A percentile compares a stretch with the other conserved stretches of the same genome.
phyloP scores from a whole-genome alignment of 2,329 filamentous ascomycete species.

The Curvularia spicifera region DNA sequence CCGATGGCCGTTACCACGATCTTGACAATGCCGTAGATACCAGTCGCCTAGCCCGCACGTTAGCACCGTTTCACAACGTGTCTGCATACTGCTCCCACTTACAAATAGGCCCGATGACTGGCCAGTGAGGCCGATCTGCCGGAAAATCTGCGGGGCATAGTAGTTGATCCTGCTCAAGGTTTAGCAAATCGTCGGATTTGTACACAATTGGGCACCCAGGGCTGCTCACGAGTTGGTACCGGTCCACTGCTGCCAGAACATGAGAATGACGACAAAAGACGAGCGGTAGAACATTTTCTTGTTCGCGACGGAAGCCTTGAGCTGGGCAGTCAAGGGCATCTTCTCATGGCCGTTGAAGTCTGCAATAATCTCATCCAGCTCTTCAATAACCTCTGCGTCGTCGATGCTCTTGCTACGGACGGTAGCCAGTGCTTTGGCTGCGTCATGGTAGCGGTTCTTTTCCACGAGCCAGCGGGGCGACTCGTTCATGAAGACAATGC shows the following conservation, averaged over 20 bases:
- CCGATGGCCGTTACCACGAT: slow-evolving; percentile 53
- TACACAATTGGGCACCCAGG: background rate
- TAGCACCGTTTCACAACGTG: slow-evolving; percentile 6
- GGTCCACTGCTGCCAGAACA: slow-evolving; percentile 55
- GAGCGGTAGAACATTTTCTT: slow-evolving; percentile 51
- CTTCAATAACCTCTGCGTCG: slow-evolving; percentile 46
- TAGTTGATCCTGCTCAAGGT: slow-evolving; percentile 46
- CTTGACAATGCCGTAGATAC: slow-evolving; percentile 56
- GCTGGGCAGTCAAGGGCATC: slow-evolving; percentile 48
- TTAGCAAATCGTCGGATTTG: slow-evolving; percentile 1
- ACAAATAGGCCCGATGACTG: slow-evolving; percentile 53
- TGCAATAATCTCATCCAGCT: slow-evolving; percentile 52
- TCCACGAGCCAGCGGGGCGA: slow-evolving; percentile 62
- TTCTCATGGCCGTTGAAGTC: slow-evolving; percentile 54
- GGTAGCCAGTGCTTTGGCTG: slow-evolving; percentile 50
- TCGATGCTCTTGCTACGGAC: slow-evolving; percentile 49
- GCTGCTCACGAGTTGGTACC: slow-evolving; percentile 32
- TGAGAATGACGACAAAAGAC: slow-evolving; percentile 52
- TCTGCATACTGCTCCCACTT: slow-evolving; percentile 19
- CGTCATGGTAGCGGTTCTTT: slow-evolving; percentile 56
- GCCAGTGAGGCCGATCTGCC: slow-evolving; percentile 50
- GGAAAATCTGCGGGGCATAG: slow-evolving; percentile 55
- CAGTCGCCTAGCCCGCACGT: slow-evolving; percentile 13
- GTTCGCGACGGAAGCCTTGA: slow-evolving; percentile 48
- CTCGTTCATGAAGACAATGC: slow-evolving; percentile 60